Conservation (phyloP, 2,329 filamentous ascomycete genomes). For the Monosporascus ibericus region DNA sequence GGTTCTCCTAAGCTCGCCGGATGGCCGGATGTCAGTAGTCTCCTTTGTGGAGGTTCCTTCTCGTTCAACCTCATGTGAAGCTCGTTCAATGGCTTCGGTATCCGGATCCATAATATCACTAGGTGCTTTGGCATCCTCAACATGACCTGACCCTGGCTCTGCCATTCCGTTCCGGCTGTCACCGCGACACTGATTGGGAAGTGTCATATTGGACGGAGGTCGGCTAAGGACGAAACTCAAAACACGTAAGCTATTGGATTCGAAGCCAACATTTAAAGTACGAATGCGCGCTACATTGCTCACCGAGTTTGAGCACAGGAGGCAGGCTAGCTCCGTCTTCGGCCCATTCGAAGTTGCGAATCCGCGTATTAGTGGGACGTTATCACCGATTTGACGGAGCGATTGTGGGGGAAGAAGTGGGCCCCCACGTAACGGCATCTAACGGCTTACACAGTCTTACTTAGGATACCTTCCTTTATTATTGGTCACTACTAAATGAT, state of each 20-base stretch:
- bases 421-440: too few species aligned
- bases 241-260: background rate
- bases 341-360: background rate
- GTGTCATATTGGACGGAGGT: background rate
- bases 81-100: background rate
- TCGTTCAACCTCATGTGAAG: background rate
- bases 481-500: background rate
- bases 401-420: background rate
- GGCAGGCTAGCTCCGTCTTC: background rate
- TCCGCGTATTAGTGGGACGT: background rate
- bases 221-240: background rate
- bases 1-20: slow-evolving; percentile 18
- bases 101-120: background rate
- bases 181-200: background rate
- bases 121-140: too few species aligned
- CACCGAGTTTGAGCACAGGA: too few species aligned
- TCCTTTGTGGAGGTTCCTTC: background rate
- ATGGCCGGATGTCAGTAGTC: background rate
- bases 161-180: background rate
- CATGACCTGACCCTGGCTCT: too few species aligned
- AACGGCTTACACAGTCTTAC: too few species aligned
- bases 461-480: background rate
- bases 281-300: too few species aligned
- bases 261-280: background rate
- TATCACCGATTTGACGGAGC: background rate